Base-by-base conservation (phyloP, 495 filamentous ascomycete genomes). In the Aspergillus conjunctus region DNA sequence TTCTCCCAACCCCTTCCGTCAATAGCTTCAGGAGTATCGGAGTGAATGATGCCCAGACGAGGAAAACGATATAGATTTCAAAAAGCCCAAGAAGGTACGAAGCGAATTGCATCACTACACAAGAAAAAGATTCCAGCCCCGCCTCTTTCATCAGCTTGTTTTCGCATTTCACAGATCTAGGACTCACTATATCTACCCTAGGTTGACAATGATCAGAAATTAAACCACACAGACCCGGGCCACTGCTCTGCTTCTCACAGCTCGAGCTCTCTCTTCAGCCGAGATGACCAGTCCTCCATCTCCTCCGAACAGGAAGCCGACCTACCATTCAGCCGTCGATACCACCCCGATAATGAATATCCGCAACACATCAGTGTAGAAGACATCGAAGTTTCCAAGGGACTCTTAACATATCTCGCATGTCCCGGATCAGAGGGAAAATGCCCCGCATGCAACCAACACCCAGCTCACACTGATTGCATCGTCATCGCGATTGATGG, bases 401-500 rank as follows among this genome's bases (percentile, higher is more conserved):
- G 39, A 12, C 2, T 3, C 18, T 12, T 14, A 20, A 30, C 44
- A 7, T 46, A 56, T 18, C 39, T 56, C 9, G 54, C 54, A 17
- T 56, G 54, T 21, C 43, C 43, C 7, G 26, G 21, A 11, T 46
- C 54, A 5, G 31, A 33, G n/a, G 14, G 26, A 14, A 56, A 56
- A 18, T 56, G 54, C 14, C 22, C 43, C 5, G 4, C 4, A 4
- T 50, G 44, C 18, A 50, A 50, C 7, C 17, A 5, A 17, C 18
- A 57, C 44, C 43, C 17, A 4, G n/a, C 26, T 22, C 54, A 57
- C 17, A 18, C 1, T 14, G 9, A 26, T 30, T 50, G 18, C 11
- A 6, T 58, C n/a, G 20, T 58, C n/a, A 43, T 51, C 10, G 45
- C 45, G 1, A 45, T 56, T 33, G 22, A 46, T 32, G 54, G 54